A percentile compares a stretch with the other conserved stretches of the same genome.
Evolutionary conservation across 164 flowering plant species (phyloP).

Genomic region (Taxillus chinensis): DNA sequence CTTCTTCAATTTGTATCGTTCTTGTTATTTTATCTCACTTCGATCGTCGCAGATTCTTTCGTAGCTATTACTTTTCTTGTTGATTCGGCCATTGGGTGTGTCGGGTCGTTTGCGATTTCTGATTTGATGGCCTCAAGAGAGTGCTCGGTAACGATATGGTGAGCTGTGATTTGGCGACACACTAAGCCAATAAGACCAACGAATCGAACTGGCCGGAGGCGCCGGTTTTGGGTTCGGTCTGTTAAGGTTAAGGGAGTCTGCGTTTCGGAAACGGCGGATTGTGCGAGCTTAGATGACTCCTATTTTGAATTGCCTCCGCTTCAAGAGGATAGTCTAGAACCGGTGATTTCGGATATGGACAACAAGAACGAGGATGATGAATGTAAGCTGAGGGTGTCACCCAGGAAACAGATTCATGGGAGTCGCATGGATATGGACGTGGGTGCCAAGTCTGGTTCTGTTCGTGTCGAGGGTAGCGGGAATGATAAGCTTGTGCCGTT

Average conservation of each 20-base stretch:
- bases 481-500: conserved; percentile 42
- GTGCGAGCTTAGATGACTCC: conserved; percentile 24
- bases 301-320: conserved; percentile 48
- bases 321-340: conserved; percentile 14
- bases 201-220: conserved; percentile 10
- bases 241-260: conserved; percentile 37
- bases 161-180: conserved; percentile 20
- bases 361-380: conserved; percentile 11
- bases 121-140: background rate
- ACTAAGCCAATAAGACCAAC: conserved; percentile 5
- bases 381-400: conserved; percentile 24
- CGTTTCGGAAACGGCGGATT: conserved; percentile 24
- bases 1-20: background rate
- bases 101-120: background rate
- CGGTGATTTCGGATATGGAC: conserved; percentile 15
- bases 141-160: conserved; percentile 32
- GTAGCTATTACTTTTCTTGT: background rate
- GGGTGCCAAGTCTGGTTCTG: conserved; percentile 13
- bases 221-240: conserved; percentile 7
- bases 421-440: conserved; percentile 6
- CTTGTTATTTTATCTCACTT: background rate
- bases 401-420: conserved; percentile 29
- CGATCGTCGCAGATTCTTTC: background rate
- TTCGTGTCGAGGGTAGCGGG: conserved; percentile 19
- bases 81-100: background rate